Conservation (phyloP, 2,329 filamentous ascomycete species). For the Endocalyx cinctus region DNA sequence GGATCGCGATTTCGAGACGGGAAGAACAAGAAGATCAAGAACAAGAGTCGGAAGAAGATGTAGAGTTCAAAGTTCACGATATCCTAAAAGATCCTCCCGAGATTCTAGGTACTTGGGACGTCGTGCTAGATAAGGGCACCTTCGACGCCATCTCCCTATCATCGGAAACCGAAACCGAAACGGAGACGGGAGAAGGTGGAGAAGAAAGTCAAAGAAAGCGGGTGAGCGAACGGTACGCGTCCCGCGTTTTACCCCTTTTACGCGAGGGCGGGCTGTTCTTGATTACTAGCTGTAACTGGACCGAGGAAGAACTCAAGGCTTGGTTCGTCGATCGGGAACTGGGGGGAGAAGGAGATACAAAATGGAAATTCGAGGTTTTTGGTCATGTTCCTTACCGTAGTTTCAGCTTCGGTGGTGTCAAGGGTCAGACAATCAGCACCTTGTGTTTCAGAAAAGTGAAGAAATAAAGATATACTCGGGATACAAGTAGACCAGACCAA, state of each 20-base stretch:
- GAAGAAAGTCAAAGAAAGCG: conserved; percentile 30
- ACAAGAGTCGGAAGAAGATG: conserved; percentile 11
- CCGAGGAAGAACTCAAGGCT: conserved; percentile 71
- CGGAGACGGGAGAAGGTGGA: background rate
- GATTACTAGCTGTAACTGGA: conserved; percentile 98
- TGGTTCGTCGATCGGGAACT: conserved; percentile 63
- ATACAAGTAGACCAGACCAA: no score
- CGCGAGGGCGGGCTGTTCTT: conserved; percentile 68
- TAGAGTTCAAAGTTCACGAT: conserved; percentile 57
- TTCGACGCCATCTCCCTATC: conserved; percentile 91
- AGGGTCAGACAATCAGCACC: conserved; percentile 85
- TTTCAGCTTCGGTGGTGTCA: conserved; percentile 84
- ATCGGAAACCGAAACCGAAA: conserved; percentile 35
- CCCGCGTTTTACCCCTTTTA: conserved; percentile 64
- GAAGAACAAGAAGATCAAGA: conserved; percentile 5
- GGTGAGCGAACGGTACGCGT: conserved; percentile 67
- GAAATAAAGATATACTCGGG: no score
- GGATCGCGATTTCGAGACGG: conserved; percentile 41
- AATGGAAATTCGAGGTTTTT: conserved; percentile 52
- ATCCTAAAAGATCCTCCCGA: conserved; percentile 44
- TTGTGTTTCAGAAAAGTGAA: conserved; percentile 65
- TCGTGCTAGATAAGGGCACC: conserved; percentile 96
- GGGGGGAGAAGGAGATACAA: conserved; percentile 14
- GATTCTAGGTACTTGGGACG: conserved; percentile 61
- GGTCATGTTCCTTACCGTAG: conserved; percentile 74